Base-by-base conservation (phyloP, 345 rosid genomes). In the Theobroma cacao region DNA sequence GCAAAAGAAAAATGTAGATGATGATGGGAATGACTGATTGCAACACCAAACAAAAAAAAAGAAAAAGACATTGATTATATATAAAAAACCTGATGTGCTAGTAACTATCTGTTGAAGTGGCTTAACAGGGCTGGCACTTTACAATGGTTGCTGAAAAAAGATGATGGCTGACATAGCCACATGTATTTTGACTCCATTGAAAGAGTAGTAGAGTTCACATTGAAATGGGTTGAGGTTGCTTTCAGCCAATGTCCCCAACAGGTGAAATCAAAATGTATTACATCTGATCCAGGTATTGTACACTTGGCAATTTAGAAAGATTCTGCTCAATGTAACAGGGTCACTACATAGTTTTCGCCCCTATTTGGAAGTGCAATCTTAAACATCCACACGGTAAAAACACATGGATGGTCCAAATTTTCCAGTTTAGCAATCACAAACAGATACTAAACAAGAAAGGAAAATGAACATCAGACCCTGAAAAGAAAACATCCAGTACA, bases 11-110 rank as follows among this genome's bases (percentile, higher is more conserved):
- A 13, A 68, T 73, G 41, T 31, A 26, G 31, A 72, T 59, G 71
- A 79, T 82, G 74, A 85, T 17, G 34, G 69, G 43, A 60, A 80
- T 82, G 77, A 82, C 56, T 75, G 47, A 52, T 33, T 45, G 34
- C 34, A 60, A 45, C 18, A 41, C 18, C 9, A 26, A 47, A 28
- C n/a, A n/a, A n/a, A n/a, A n/a, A n/a, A n/a, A n/a, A n/a, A n/a
- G n/a, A 28, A 15, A 33, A 7, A 17, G 71, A 24, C 60, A 63
- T n/a, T 31, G 48, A n/a, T 47, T 11, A 41, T 15, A 58, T 36
- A 40, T 40, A 58, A 13, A 15, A 50, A 47, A 48, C 40, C 2
- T 10, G 11, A 48, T 52, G 22, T 55, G 31, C 48, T 9, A 50
- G 33, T 15, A 26, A 24, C 40, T 22, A 14, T 77, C 41, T 26